These are phyloP conservation scores for Furcasterigmium furcatum DNA, from an alignment of 2,329 filamentous ascomycete species.

Conservation along the genomic window DNA sequence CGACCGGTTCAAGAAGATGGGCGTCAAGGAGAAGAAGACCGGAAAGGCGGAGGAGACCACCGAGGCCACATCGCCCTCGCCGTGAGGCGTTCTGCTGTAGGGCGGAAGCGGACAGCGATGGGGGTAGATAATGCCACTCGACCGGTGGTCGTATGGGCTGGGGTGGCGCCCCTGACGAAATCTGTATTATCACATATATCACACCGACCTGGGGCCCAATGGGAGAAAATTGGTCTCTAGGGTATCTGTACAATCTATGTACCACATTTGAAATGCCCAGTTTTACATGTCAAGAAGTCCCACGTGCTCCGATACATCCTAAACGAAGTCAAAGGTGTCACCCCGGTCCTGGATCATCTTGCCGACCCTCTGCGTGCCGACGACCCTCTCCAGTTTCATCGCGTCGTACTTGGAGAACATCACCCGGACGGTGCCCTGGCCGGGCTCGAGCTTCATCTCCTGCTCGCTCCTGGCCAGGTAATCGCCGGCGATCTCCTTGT, in stretches of 20 bases:
- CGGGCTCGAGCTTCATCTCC: conserved; percentile 51
- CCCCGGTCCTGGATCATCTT: conserved; percentile 81
- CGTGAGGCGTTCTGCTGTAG: too few relatives aligned
- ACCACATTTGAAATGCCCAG: not conserved
- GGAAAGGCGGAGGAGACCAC: conserved; percentile 27
- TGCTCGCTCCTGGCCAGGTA: conserved; percentile 61
- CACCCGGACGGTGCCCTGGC: conserved; percentile 55
- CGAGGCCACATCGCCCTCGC: conserved; percentile 12
- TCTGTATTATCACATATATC: not conserved
- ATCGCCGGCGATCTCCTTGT: conserved; percentile 69
- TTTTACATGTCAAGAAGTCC: not conserved
- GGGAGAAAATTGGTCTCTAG: not conserved
- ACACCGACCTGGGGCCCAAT: too few relatives aligned
- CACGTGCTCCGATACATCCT: conserved; percentile 20
- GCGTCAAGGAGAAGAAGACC: conserved; percentile 19
- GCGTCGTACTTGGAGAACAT: conserved; percentile 89
- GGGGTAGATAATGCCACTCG: not conserved
- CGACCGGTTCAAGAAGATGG: conserved; percentile 32
- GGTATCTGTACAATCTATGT: conserved; percentile 4
- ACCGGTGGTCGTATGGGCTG: too few relatives aligned
- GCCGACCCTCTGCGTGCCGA: conserved; percentile 74
- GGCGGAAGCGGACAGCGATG: not conserved
- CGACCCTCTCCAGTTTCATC: conserved; percentile 83
- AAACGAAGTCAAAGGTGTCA: conserved; percentile 96
- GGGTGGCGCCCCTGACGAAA: not conserved